Base-by-base conservation (phyloP, 2,329 filamentous ascomycete genomes). In the Diplodia seriata region DNA sequence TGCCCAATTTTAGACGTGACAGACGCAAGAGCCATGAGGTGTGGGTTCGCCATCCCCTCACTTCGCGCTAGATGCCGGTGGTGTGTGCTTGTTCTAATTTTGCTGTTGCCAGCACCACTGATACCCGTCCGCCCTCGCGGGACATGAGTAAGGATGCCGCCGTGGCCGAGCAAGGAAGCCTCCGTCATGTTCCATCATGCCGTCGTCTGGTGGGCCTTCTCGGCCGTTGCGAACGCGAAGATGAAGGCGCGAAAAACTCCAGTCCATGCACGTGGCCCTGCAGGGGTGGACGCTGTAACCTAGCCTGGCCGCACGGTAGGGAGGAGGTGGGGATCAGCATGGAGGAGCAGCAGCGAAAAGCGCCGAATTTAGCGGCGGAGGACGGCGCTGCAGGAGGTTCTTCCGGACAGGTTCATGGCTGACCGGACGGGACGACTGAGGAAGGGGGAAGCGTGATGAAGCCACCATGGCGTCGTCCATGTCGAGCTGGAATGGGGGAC, bases 161-260 rank as follows among this genome's bases (percentile, higher is more conserved):
- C 1, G 23, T 23, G 57, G 29, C 26, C 49, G 50, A 36, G 31
- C 50, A 62, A 43, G 57, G 57, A 50, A 43, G 57, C 57, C 29
- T 33, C 57, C 57, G n/a, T 49, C 40, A 50, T 62, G 57, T 62
- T 62, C 57, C 57, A 62, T 62, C 57, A 62, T 50, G 57, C 57
- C 26, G 40, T 40, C 23, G 33, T 18, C 26, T 20, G 29, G 53
- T 62, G 57, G 57, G 57, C 40, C 57, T 33, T 26, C 9, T 33
- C 57, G 57, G 40, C 26, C 57, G 23, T 61, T 38, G 57, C 57
- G 12, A 61, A 49, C 26, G 38, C 40, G 29, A 43, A 26, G 20
- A 29, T 15, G 40, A 61, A 43, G 56, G 20, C 38, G 11, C 47
- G 15, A 20, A 50, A 49, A 50, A 61, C 7, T 50, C 40, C 26